These are phyloP conservation scores for Cladophialophora immunda DNA, from an alignment of 2,329 filamentous ascomycete species.

Conservation along the genomic window DNA sequence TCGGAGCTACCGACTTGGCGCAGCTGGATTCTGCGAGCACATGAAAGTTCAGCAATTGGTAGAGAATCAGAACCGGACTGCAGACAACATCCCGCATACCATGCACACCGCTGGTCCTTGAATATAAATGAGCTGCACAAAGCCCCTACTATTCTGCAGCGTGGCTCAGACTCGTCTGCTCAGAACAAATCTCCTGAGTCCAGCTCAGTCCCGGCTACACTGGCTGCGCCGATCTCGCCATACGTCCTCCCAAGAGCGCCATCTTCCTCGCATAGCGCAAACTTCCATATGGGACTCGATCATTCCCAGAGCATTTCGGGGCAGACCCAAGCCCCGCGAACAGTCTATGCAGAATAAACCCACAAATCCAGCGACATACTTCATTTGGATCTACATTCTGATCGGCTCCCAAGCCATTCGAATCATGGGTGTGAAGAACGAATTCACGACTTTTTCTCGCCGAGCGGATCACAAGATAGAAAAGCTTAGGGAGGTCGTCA, in stretches of 20 bases:
- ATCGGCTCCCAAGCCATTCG: conserved; percentile 97
- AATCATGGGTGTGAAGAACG: conserved; percentile 81
- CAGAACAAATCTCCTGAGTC: neutral
- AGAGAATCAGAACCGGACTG: neutral
- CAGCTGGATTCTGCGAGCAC: neutral
- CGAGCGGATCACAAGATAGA: conserved; percentile 81
- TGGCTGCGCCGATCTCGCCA: conserved; percentile 24
- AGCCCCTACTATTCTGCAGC: neutral
- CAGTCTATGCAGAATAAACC: conserved; percentile 62
- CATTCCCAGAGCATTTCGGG: conserved; percentile 66
- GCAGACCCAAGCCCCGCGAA: conserved; percentile 47
- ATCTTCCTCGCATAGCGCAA: conserved; percentile 56
- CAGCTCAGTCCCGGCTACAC: neutral
- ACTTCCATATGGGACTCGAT: conserved; percentile 74
- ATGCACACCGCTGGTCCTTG: neutral
- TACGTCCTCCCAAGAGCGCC: conserved; percentile 25
- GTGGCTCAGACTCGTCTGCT: neutral
- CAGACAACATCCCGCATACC: neutral
- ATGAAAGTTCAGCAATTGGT: neutral
- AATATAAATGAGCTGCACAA: conserved; percentile 9
- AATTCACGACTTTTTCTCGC: conserved; percentile 75
- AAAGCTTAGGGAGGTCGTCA: conserved; percentile 72
- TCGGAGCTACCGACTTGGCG: neutral
- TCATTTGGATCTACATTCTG: conserved; percentile 80
- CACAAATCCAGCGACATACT: conserved; percentile 85